phyloP scores from a whole-genome alignment of 1,284 basidiomycete genomes.

The Singerocomus inundabilis region DNA sequence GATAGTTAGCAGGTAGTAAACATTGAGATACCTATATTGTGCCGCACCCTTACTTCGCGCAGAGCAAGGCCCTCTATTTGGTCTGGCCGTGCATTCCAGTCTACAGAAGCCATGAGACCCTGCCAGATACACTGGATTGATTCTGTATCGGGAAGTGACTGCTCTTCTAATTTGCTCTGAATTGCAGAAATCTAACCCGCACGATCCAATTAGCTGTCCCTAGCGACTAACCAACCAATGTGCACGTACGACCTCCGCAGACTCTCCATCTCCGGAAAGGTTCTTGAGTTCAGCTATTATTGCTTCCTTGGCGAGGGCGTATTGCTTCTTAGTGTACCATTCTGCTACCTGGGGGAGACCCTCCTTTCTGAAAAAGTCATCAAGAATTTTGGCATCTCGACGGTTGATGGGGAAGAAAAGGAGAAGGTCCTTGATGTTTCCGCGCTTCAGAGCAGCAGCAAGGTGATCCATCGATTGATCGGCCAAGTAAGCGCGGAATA shows the following conservation, averaged over 20 bases:
- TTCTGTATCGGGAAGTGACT: conserved; percentile 77
- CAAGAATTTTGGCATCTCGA: conserved; percentile 70
- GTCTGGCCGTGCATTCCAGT: conserved; percentile 86
- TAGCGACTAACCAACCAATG: conserved; percentile 4
- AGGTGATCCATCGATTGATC: conserved; percentile 88
- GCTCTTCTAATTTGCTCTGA: conserved; percentile 65
- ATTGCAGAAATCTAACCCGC: conserved; percentile 65
- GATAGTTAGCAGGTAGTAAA: conserved; percentile 1
- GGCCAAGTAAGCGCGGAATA: conserved; percentile 79
- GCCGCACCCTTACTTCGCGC: conserved; percentile 78
- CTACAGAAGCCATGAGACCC: conserved; percentile 82
- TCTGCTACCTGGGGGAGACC: conserved; percentile 79
- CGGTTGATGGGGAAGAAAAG: conserved; percentile 85
- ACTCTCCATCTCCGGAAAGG: conserved; percentile 57
- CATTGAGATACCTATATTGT: background rate
- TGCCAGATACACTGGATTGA: conserved; percentile 89
- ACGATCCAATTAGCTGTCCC: conserved; percentile 10
- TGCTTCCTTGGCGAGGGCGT: conserved; percentile 68
- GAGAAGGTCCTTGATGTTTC: conserved; percentile 83
- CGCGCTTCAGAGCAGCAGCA: conserved; percentile 71
- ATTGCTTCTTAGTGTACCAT: conserved; percentile 89
- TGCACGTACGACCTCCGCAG: conserved; percentile 57
- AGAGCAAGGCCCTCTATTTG: conserved; percentile 85
- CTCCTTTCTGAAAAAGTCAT: conserved; percentile 83
- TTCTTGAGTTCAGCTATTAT: conserved; percentile 64